Evolutionary conservation across 2,329 filamentous ascomycete genomes (phyloP).

Genomic region (Pestalotiopsis sp.): DNA sequence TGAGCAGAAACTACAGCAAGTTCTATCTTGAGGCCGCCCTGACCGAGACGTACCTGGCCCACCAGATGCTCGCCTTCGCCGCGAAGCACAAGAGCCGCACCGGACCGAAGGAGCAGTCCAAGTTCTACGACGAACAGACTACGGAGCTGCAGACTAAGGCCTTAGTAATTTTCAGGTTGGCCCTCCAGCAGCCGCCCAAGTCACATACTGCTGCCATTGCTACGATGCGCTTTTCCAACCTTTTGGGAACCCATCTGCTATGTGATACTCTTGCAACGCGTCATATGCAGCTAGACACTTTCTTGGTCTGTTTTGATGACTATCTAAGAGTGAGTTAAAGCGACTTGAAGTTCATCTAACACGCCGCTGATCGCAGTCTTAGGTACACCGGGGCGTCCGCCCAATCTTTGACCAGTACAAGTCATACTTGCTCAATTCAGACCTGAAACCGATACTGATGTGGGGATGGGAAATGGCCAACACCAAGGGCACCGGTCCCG

Average conservation of each 20-base stretch:
- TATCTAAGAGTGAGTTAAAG: constrained; percentile 3
- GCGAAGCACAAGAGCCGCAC: constrained; percentile 1
- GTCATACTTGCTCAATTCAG: background rate
- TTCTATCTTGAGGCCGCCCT: constrained; percentile 3
- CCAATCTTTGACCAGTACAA: constrained; percentile 11
- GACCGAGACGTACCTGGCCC: constrained; percentile 5
- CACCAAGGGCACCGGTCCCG: background rate
- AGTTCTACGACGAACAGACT: constrained; percentile 10
- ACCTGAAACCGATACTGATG: constrained; percentile 2
- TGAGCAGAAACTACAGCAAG: background rate
- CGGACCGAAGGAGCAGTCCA: background rate
- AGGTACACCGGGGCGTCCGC: constrained; percentile 6
- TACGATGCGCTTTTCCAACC: constrained; percentile 10
- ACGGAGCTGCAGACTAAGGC: background rate
- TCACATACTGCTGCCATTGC: background rate
- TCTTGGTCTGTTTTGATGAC: background rate
- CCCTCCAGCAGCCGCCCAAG: background rate
- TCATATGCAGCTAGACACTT: background rate
- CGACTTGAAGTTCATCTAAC: background rate
- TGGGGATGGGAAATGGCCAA: constrained; percentile 8
- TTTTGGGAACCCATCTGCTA: constrained; percentile 9
- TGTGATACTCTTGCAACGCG: constrained; percentile 5
- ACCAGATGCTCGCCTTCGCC: constrained; percentile 12
- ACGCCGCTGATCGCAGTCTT: background rate
- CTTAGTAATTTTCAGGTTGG: constrained; percentile 1